Conservation (phyloP, 805 yeast species). For the Suhomyces pyralidae region DNA sequence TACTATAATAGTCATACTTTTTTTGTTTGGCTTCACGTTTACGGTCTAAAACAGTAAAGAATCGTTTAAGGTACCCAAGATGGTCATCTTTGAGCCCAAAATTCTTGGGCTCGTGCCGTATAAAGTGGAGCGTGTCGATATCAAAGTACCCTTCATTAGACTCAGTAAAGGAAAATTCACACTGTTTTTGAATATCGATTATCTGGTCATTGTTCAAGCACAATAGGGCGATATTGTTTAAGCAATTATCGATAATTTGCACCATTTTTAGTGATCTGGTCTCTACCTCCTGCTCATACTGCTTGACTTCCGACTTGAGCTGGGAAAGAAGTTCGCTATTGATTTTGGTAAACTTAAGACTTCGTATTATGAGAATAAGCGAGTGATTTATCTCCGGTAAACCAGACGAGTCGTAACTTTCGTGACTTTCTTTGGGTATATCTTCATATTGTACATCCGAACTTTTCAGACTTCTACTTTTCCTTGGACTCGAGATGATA, state of each 20-base stretch:
- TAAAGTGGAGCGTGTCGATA: constrained; percentile 34
- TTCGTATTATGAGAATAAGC: constrained; percentile 33
- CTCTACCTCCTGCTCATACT: constrained; percentile 23
- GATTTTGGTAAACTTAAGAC: constrained; percentile 36
- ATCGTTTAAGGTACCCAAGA: constrained; percentile 27
- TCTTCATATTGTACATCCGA: background rate
- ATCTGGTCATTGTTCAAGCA: constrained; percentile 34
- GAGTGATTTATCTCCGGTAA: constrained; percentile 32
- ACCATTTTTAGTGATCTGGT: constrained; percentile 23
- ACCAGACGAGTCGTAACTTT: background rate
- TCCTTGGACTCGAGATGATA: constrained; percentile 31
- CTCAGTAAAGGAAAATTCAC: constrained; percentile 8
- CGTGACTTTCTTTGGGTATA: no score
- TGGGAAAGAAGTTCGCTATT: constrained; percentile 24
- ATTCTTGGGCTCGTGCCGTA: constrained; percentile 33
- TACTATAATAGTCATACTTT: constrained; percentile 32
- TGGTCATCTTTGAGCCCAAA: constrained; percentile 40
- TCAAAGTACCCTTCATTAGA: constrained; percentile 34
- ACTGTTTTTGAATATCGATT: constrained; percentile 29
- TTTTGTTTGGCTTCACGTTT: constrained; percentile 34
- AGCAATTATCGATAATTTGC: constrained; percentile 21
- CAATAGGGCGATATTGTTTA: constrained; percentile 23
- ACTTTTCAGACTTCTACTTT: background rate
- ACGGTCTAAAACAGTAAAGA: constrained; percentile 28
- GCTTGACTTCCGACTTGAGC: constrained; percentile 24